Conservation (phyloP, 1,139 yeast genomes). For the Pichia sp. region DNA sequence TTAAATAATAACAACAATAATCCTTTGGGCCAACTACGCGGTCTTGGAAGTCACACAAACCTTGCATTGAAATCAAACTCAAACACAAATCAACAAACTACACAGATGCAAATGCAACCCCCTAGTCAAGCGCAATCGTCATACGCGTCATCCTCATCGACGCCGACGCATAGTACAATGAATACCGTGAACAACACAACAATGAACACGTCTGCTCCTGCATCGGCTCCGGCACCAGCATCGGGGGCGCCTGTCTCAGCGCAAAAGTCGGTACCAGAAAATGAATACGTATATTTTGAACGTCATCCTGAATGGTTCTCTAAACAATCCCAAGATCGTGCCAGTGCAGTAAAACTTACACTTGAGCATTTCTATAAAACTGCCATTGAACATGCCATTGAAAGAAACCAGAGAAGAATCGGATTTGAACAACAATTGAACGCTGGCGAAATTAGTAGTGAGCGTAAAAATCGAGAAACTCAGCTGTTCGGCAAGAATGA, state of each 20-base stretch:
- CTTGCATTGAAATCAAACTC: conserved; percentile 11
- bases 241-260: too few species aligned
- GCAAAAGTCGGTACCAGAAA: too few species aligned
- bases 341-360: conserved; percentile 64
- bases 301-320: conserved; percentile 77
- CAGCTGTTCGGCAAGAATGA: conserved; percentile 68
- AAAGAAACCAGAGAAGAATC: conserved; percentile 70
- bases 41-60: conserved; percentile 5
- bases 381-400: conserved; percentile 74
- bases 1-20: conserved; percentile 10
- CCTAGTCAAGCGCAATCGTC: conserved; percentile 2
- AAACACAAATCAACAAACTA: conserved; percentile 15
- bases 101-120: conserved; percentile 16
- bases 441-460: conserved; percentile 57
- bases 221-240: too few species aligned
- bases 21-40: conserved; percentile 1
- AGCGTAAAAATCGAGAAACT: conserved; percentile 65
- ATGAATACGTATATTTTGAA: conserved; percentile 61
- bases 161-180: too few species aligned
- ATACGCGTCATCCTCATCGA: too few species aligned
- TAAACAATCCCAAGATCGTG: conserved; percentile 62
- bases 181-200: too few species aligned
- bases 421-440: conserved; percentile 61
- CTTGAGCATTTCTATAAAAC: conserved; percentile 71
- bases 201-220: too few species aligned